phyloP scores from a whole-genome alignment of 2,329 filamentous ascomycete species.

The Hawksworthiomyces lignivorus region DNA sequence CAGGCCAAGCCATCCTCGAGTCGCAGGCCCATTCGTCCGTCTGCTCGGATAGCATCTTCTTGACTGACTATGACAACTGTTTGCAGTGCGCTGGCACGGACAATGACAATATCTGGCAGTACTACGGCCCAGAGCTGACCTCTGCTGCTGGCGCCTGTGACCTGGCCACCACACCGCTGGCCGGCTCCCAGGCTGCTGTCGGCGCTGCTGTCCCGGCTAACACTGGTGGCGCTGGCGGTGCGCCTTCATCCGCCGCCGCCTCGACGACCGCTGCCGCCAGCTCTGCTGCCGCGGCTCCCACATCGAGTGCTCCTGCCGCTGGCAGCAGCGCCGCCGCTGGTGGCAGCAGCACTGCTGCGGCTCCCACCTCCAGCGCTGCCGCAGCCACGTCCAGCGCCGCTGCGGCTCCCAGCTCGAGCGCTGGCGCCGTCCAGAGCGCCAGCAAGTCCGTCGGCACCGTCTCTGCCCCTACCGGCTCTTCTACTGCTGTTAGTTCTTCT shows the following conservation, averaged over 20 bases:
- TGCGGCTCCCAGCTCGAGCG: neutral
- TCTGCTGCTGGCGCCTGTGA: conserved; percentile 22
- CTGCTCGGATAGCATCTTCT: conserved; percentile 30
- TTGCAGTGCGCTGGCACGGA: conserved; percentile 31
- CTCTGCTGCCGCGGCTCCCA: conserved; percentile 7
- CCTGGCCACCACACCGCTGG: conserved; percentile 17
- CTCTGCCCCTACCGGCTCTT: too few relatives aligned
- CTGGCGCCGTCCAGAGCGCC: neutral
- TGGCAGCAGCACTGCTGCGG: neutral
- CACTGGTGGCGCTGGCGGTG: neutral
- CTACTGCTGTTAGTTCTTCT: conserved; percentile 2
- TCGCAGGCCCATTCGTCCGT: conserved; percentile 20
- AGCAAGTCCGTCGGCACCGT: too few relatives aligned
- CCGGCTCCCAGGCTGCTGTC: conserved; percentile 16
- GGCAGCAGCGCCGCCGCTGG: neutral
- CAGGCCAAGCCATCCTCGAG: conserved; percentile 29
- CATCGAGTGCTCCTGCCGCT: conserved; percentile 3
- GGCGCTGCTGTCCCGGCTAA: conserved; percentile 14
- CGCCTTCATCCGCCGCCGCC: neutral
- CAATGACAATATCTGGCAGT: conserved; percentile 34
- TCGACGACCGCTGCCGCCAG: neutral
- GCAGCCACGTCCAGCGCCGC: neutral
- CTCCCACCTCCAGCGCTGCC: neutral
- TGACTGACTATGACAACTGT: conserved; percentile 31
- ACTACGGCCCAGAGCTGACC: conserved; percentile 28